Base-by-base conservation (phyloP, 345 rosid genomes). In the Melastoma malabathricum region DNA sequence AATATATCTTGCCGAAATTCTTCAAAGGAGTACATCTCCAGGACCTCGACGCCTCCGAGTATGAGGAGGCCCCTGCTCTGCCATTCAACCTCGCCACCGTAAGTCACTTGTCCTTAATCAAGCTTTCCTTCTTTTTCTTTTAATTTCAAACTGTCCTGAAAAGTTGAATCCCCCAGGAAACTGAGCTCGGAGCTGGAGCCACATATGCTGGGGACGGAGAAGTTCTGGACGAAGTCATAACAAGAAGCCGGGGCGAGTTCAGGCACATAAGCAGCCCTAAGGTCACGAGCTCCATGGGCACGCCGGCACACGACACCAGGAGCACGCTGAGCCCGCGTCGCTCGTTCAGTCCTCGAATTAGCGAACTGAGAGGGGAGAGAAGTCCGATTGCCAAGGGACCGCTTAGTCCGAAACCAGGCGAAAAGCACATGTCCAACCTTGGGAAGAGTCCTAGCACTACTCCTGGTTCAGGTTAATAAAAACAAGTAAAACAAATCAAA, bases 181-280 rank as follows among this genome's bases (percentile, higher is more conserved):
- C 67, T 10, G 86, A 79, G 58, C 47, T 79, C 18, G 90, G 82
- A 13, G 59, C 69, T 3, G 72, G 71, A 56, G 80, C 86, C 16
- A 65, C 86, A 6, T 56, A 48, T 51, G 83, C 73, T 44, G 86
- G 68, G 51, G 84, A 74, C 20, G 80, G 67, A 29, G 98, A 90
- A 76, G 77, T 90, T 57, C 66, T 90, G 29, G 98, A 90, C 41
- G 94, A 81, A 61, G 78, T 80, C n/a, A 66, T 90, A 7, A 86
- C 98, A 10, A 59, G 98, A 70, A 86, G 94, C 78, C 86, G 98
- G 0, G 96, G 98, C 44, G 98, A 90, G 74, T 73, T 90, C 63
- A 76, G 92, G 64, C 92, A 70, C 59, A 50, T 77, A 14, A 62
- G 65, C 58, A 90, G 98, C 63, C 89, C 87, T 14, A 90, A 73